Base-by-base conservation (phyloP, 306 rosid genomes). In the Cercis canadensis region DNA sequence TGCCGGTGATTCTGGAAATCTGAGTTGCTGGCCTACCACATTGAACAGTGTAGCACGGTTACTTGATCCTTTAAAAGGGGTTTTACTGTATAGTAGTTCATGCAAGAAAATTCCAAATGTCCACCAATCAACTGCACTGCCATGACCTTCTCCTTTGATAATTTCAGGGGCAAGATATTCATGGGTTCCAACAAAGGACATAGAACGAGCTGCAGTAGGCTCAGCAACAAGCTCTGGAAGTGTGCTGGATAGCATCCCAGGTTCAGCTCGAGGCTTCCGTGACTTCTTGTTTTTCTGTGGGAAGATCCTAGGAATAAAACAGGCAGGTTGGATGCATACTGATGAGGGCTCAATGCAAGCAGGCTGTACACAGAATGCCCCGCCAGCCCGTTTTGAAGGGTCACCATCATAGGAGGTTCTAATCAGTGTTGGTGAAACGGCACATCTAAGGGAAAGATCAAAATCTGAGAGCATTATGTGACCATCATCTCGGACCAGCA, bases 121-220 rank as follows among this genome's bases (percentile, higher is more conserved):
- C 99, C 99, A 94, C 99, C 99, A 94, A 76, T 94, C 99, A 61
- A 94, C 99, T 39, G 99, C 99, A 69, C 99, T 94, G 61, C 99
- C 99, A 72, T 94, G 99, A 66, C 99, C 99, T 79, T 94, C 97
- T 58, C 97, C 97, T 72, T 89, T 91, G 78, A 94, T 94, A 14
- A 94, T 91, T 82, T 94, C 99, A 18, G 99, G 99, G 73, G 99
- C 99, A 54, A 94, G 90, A 78, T 94, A 94, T 70, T 94, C 99
- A 14, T 94, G 99, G 54, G 99, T 94, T 47, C 99, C 99, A 17
- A 94, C 99, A 34, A 94, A 94, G 43, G 99, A 94, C 99, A 86
- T 94, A 15, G 99, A 94, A 33, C 99, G 89, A 37, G 99, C 99
- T 33, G 82, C 54, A 32, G 99, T 94, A 61, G 99, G 99, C 86